Conservation (phyloP, 345 rosid species). For the Pugionium cornutum region DNA sequence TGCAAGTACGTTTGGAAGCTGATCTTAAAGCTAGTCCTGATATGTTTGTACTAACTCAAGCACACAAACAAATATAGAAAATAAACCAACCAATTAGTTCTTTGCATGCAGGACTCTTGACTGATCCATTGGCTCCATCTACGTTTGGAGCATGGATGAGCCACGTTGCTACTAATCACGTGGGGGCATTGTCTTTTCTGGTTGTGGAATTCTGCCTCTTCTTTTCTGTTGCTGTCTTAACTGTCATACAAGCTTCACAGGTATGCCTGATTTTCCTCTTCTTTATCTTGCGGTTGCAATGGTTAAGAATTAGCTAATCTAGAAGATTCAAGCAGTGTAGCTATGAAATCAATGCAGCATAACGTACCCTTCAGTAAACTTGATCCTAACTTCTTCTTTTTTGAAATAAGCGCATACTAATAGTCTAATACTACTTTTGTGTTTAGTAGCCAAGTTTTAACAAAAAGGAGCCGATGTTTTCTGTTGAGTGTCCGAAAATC, state of each 20-base stretch:
- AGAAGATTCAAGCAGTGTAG: no score
- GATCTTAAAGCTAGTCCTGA: neutral
- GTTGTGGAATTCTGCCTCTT: constrained; percentile 69
- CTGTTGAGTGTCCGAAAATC: no score
- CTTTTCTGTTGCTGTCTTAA: constrained; percentile 76
- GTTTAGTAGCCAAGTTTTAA: no score
- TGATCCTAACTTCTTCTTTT: no score
- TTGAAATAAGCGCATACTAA: no score
- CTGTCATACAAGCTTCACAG: constrained; percentile 85
- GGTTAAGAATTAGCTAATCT: no score
- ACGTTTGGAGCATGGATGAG: constrained; percentile 71
- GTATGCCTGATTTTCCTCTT: constrained; percentile 29
- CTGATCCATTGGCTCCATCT: constrained; percentile 76
- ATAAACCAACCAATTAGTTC: no score
- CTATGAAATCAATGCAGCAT: no score
- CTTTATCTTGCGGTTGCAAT: neutral
- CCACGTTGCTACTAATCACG: constrained; percentile 54
- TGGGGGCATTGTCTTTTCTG: constrained; percentile 71
- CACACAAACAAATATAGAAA: neutral
- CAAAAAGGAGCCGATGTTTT: no score
- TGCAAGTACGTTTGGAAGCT: constrained; percentile 57
- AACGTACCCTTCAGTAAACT: no score
- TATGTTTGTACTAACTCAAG: neutral
- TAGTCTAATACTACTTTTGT: no score
- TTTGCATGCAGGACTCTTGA: constrained; percentile 62